Percentiles rank a stretch among this genome's conserved stretches.
Conservation (phyloP, 148 eudicot species). For the Rhododendron williamsianum region DNA sequence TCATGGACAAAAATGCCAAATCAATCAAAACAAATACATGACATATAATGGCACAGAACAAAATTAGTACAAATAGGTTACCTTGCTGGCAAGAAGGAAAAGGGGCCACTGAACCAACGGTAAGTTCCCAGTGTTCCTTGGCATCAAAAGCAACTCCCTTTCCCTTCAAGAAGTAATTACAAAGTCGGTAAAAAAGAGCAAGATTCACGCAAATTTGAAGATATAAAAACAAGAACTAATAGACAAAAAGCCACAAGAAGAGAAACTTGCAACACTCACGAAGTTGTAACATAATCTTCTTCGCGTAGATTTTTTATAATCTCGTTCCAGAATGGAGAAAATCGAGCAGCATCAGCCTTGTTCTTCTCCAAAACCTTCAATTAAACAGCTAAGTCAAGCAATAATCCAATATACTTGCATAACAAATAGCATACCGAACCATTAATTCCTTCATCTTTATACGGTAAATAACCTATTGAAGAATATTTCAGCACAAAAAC, state of each 20-base stretch:
- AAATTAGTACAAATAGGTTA: constrained; percentile 13
- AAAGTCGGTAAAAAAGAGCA: neutral
- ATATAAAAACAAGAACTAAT: neutral
- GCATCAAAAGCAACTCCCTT: constrained; percentile 92
- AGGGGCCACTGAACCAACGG: constrained; percentile 99
- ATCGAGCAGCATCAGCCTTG: constrained; percentile 76
- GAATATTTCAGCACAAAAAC: neutral
- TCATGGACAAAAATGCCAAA: neutral
- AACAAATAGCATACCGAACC: neutral
- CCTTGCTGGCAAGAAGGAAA: constrained; percentile 98
- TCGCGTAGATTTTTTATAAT: constrained; percentile 80
- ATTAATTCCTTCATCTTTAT: neutral
- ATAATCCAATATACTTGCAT: neutral
- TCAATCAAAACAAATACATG: neutral
- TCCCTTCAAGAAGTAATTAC: constrained; percentile 42
- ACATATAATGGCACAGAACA: neutral
- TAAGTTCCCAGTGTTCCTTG: constrained; percentile 64
- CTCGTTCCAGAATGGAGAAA: constrained; percentile 99
- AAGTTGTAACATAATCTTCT: constrained; percentile 71
- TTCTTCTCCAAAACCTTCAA: constrained; percentile 54
- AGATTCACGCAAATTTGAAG: neutral
- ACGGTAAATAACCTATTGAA: neutral
- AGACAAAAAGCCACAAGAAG: neutral
- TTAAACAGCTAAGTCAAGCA: constrained; percentile 9
- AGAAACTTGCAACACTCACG: constrained; percentile 40